Percentiles rank a stretch among this genome's conserved stretches.
Conservation (phyloP, 441 rosid species). For the Geranium incanum region DNA sequence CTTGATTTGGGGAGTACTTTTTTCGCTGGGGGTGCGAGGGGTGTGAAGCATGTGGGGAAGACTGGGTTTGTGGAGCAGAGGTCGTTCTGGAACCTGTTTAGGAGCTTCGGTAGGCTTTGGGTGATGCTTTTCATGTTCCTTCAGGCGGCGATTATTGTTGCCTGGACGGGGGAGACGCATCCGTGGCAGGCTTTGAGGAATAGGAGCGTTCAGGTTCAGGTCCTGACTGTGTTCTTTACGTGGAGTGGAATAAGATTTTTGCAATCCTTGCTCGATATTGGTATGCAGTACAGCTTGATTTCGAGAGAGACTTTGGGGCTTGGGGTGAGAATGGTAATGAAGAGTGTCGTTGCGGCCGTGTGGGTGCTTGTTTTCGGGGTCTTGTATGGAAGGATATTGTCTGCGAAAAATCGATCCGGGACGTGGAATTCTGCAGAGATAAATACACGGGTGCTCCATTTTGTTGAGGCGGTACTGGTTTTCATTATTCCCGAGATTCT, state of each 20-base stretch:
- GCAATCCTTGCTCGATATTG: constrained; percentile 69
- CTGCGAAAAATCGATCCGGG: constrained; percentile 42
- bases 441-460: constrained; percentile 34
- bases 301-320: constrained; percentile 65
- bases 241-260: constrained; percentile 77
- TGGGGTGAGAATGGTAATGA: constrained; percentile 67
- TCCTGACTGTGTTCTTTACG: constrained; percentile 61
- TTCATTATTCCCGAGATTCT: constrained; percentile 63
- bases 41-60: constrained; percentile 56
- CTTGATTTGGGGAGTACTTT: constrained; percentile 61
- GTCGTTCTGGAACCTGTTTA: constrained; percentile 63
- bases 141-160: constrained; percentile 71
- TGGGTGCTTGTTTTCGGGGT: constrained; percentile 60
- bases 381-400: constrained; percentile 63
- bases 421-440: constrained; percentile 39
- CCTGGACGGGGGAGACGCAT: constrained; percentile 50
- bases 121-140: constrained; percentile 71
- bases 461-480: constrained; percentile 49
- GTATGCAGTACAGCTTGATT: constrained; percentile 49
- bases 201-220: constrained; percentile 52
- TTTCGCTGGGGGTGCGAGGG: constrained; percentile 36
- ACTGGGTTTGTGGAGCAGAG: constrained; percentile 91
- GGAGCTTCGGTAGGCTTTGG: constrained; percentile 88
- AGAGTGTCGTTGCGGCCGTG: constrained; percentile 44
- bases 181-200: constrained; percentile 51